Conservation (phyloP, 176 grass and related monocot genomes). For the Dendrocalamus sinicus region DNA sequence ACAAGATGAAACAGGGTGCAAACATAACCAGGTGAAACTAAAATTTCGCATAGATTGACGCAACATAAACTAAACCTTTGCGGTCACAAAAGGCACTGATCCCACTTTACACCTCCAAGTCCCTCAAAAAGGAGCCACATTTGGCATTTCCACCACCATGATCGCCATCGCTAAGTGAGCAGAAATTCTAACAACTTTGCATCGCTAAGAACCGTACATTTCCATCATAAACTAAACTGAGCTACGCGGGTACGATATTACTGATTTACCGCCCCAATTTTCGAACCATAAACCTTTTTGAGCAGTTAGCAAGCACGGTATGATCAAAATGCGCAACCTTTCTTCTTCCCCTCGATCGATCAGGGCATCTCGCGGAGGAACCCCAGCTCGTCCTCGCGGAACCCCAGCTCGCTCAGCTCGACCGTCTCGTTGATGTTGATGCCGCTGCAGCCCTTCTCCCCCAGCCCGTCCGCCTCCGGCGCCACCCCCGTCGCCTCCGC, state of each 20-base stretch:
- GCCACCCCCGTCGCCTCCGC: neutral
- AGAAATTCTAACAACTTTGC: neutral
- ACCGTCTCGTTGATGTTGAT: conserved; percentile 51
- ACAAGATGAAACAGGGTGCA: neutral
- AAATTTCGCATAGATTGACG: neutral
- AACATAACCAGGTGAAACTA: neutral
- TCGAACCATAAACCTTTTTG: conserved; percentile 24
- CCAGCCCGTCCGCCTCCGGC: neutral
- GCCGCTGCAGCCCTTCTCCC: conserved; percentile 16
- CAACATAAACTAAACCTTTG: neutral
- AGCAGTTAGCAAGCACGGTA: conserved; percentile 31
- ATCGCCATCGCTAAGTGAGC: neutral
- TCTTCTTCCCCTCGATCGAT: conserved; percentile 8
- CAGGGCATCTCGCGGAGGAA: conserved; percentile 36
- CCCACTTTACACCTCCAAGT: conserved; percentile 27
- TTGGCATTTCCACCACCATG: neutral
- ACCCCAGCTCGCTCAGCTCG: conserved; percentile 56
- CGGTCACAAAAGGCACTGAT: neutral
- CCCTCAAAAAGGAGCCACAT: conserved; percentile 44
- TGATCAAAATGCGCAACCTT: conserved; percentile 42
- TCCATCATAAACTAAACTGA: conserved; percentile 25
- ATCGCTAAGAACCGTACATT: conserved; percentile 22
- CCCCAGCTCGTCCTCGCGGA: conserved; percentile 50
- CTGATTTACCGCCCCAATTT: neutral
- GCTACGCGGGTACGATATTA: neutral